phyloP scores from a whole-genome alignment of 331 rosid species.

The Quercus tomentella region DNA sequence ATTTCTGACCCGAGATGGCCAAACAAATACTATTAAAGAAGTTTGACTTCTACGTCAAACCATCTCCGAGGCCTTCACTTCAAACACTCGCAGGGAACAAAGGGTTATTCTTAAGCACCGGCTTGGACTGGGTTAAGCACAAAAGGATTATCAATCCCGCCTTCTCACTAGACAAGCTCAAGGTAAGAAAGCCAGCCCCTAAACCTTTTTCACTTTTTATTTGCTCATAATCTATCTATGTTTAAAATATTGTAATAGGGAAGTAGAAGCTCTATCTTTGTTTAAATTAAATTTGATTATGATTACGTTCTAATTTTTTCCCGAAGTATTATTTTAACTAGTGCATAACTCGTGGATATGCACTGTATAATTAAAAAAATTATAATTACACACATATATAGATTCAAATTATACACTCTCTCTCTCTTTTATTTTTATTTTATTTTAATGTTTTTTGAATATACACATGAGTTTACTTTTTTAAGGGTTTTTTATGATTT shows the following conservation, averaged over 20 bases:
- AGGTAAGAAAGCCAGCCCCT: conserved; percentile 1
- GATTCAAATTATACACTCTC: too few species aligned
- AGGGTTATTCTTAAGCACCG: not conserved
- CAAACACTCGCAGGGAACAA: conserved; percentile 2
- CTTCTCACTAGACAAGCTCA: conserved; percentile 24
- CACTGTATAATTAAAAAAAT: too few species aligned
- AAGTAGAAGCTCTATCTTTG: too few species aligned
- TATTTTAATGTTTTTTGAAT: too few species aligned
- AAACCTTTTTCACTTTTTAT: not conserved
- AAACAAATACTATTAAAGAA: conserved; percentile 24
- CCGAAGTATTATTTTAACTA: too few species aligned
- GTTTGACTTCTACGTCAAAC: conserved; percentile 18
- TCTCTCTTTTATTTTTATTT: too few species aligned
- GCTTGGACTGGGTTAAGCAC: conserved; percentile 7
- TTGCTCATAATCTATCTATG: not conserved
- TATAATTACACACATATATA: too few species aligned
- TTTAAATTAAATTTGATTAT: too few species aligned
- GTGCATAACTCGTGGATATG: too few species aligned
- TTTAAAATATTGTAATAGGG: not conserved
- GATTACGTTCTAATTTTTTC: too few species aligned
- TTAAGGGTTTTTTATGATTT: too few species aligned
- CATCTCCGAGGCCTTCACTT: not conserved
- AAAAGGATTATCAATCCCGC: conserved; percentile 32
- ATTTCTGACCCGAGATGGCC: conserved; percentile 25
- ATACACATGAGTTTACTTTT: too few species aligned